These are phyloP conservation scores for Malassezia sp. DNA, from an alignment of 1,284 basidiomycete genomes.

Conservation along the genomic window DNA sequence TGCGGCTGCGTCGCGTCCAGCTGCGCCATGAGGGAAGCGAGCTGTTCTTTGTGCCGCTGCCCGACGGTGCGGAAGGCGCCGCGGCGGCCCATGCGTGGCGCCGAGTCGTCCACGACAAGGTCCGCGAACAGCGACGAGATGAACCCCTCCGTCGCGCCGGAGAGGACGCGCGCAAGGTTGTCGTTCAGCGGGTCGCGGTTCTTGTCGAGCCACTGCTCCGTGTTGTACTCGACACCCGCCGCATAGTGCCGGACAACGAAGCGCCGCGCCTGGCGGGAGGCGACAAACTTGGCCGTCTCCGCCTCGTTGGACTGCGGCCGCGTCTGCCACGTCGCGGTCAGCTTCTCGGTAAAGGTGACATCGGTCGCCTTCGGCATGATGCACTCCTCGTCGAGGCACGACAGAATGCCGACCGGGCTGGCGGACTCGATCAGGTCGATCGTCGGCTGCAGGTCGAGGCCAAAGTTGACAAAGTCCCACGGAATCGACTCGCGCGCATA, in stretches of 20 bases:
- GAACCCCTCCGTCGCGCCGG: slow-evolving; percentile 69
- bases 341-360: slow-evolving; percentile 84
- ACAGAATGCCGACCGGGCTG: slow-evolving; percentile 71
- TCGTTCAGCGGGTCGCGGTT: slow-evolving; percentile 99
- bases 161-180: slow-evolving; percentile 79
- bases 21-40: slow-evolving; percentile 80
- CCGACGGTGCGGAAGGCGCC: slow-evolving; percentile 93
- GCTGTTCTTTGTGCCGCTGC: slow-evolving; percentile 92
- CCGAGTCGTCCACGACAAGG: slow-evolving; percentile 52
- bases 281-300: slow-evolving; percentile 60
- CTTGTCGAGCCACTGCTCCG: slow-evolving; percentile 95
- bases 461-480: slow-evolving; percentile 99
- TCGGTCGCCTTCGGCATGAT: slow-evolving; percentile 99
- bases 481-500: slow-evolving; percentile 92
- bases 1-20: slow-evolving; percentile 90
- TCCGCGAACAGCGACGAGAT: slow-evolving; percentile 76
- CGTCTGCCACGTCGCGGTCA: slow-evolving; percentile 49
- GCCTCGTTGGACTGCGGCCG: slow-evolving; percentile 28
- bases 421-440: slow-evolving; percentile 88
- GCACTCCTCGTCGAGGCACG: slow-evolving; percentile 91
- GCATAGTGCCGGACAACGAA: slow-evolving; percentile 96
- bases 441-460: slow-evolving; percentile 90
- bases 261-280: slow-evolving; percentile 76
- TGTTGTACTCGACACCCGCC: slow-evolving; percentile 88
- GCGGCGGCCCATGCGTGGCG: slow-evolving; percentile 62